Base-by-base conservation (phyloP, 345 rosid species). In the Hypericum perforatum region DNA sequence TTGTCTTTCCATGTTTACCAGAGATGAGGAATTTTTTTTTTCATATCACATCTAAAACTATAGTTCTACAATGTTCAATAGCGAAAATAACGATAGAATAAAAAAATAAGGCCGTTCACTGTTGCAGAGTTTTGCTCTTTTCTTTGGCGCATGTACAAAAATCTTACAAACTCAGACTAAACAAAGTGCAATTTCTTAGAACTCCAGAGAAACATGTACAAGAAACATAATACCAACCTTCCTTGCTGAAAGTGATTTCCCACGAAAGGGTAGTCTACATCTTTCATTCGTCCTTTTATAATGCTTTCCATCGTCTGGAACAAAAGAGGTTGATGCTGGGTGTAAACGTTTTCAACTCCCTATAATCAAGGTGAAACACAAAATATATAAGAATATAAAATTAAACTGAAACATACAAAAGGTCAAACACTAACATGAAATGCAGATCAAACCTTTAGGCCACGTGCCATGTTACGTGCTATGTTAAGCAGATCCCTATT, bases 401-500 rank as follows among this genome's bases (percentile, higher is more conserved):
- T 22, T 22, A 22, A 22, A 22, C 32, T 4, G 9, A 54, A 57
- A 55, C 36, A 50, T 37, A 11, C 49, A 56, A 53, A 45, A 51
- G n/a, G 45, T n/a, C n/a, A n/a, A 22, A 60, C 5, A 41, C 10
- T 7, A 41, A 6, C 58, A n/a, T 12, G 32, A 22, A 22, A 22
- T 63, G 53, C 56, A 10, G n/a, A 45, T 51, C 75, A 40, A 52
- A 92, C 98, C 98, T 92, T 88, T 57, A 92, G 78, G 22, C 97
- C 99, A 75, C 99, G 97, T 60, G 99, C 99, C 97, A 92, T 89
- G 77, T 92, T 92, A 42, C 96, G 94, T 46, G 99, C 99, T 74
- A 92, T 92, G 70, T 84, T 92, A 48, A 92, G 62, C 62, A 92
- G 62, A 84, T 92, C 99, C 45, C 95, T 86, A 49, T 86, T 89